A percentile compares a stretch with the other conserved stretches of the same genome.
Evolutionary conservation across 2,329 filamentous ascomycete species (phyloP).

Genomic region (Talaromyces sp.): DNA sequence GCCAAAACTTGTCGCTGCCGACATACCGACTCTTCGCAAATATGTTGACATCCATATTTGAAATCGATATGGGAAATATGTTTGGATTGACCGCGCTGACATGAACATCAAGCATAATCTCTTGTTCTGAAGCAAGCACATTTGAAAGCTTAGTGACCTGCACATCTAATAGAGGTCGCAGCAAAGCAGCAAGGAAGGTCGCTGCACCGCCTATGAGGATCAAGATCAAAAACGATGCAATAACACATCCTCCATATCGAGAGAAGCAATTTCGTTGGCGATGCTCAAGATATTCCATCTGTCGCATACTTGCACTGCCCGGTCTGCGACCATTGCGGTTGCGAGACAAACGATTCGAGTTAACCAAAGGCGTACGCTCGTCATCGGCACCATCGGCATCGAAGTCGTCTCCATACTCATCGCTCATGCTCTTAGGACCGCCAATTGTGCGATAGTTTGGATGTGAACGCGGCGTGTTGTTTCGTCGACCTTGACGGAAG

Average conservation of each 20-base stretch:
- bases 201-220: slow-evolving; percentile 80
- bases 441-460: slow-evolving; percentile 47
- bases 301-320: slow-evolving; percentile 58
- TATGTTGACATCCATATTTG: slow-evolving; percentile 83
- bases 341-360: slow-evolving; percentile 58
- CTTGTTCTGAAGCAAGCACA: slow-evolving; percentile 88
- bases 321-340: slow-evolving; percentile 56
- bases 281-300: slow-evolving; percentile 71
- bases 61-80: slow-evolving; percentile 79
- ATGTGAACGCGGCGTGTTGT: slow-evolving; percentile 66
- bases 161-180: slow-evolving; percentile 78
- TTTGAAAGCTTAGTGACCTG: slow-evolving; percentile 78
- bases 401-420: slow-evolving; percentile 70
- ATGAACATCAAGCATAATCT: slow-evolving; percentile 88
- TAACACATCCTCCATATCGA: slow-evolving; percentile 80
- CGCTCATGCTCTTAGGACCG: slow-evolving; percentile 55
- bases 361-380: slow-evolving; percentile 79
- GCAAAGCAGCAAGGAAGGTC: slow-evolving; percentile 86
- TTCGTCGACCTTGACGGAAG: slow-evolving; percentile 64
- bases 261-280: slow-evolving; percentile 62
- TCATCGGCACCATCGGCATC: slow-evolving; percentile 82
- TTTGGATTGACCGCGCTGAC: slow-evolving; percentile 91
- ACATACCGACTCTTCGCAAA: slow-evolving; percentile 93
- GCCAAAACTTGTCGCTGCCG: slow-evolving; percentile 54
- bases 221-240: slow-evolving; percentile 77